Conservation (phyloP, 768 basidiomycete species). For the Tubosaeta sp. region DNA sequence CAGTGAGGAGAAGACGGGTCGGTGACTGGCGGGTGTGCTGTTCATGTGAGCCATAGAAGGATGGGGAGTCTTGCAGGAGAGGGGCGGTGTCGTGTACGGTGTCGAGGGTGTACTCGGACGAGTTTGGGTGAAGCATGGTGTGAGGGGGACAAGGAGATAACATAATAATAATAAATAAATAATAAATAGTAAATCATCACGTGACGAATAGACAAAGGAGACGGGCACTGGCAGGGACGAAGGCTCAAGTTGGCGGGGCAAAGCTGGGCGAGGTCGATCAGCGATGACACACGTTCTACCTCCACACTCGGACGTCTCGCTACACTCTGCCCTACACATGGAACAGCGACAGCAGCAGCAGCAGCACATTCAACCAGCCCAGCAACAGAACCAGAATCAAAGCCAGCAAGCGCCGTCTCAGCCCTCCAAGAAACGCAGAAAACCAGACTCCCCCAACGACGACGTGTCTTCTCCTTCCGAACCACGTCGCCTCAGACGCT, state of each 20-base stretch:
- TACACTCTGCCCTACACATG: conserved; percentile 66
- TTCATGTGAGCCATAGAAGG: conserved; percentile 49
- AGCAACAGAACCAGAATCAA: conserved; percentile 30
- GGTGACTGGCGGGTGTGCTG: conserved; percentile 36
- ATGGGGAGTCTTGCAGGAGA: conserved; percentile 31
- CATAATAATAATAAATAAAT: conserved; percentile 1
- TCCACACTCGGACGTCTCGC: conserved; percentile 45
- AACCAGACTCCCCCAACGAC: conserved; percentile 52
- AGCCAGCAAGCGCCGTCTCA: conserved; percentile 32
- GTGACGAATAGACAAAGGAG: conserved; percentile 26
- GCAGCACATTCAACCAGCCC: conserved; percentile 37
- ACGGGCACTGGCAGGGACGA: not conserved
- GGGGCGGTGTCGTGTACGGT: conserved; percentile 43
- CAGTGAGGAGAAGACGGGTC: conserved; percentile 65
- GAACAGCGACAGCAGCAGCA: conserved; percentile 54
- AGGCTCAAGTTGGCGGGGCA: conserved; percentile 2
- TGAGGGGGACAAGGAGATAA: not conserved
- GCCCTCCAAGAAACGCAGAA: conserved; percentile 54
- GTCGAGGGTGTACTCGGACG: conserved; percentile 60
- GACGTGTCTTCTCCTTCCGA: conserved; percentile 58
- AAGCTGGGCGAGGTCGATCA: conserved; percentile 13
- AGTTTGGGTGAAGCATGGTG: conserved; percentile 31
- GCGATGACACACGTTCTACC: conserved; percentile 47
- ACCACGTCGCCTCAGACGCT: conserved; percentile 77
- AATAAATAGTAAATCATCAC: conserved; percentile 3